Evolutionary conservation across 2,329 filamentous ascomycete species (phyloP).

Genomic region (Arthroderma sp.): DNA sequence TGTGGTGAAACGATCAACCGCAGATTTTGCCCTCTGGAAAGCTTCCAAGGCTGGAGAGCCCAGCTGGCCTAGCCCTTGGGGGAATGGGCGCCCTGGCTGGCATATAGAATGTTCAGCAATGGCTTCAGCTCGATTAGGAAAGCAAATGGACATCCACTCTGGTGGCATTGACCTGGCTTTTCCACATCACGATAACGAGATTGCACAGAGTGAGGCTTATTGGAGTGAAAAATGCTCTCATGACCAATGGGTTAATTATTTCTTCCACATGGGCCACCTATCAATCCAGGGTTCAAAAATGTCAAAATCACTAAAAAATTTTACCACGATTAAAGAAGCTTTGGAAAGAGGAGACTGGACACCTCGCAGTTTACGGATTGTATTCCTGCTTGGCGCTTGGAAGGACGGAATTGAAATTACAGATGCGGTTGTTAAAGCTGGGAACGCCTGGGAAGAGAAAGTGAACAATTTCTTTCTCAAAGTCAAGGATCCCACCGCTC

Average conservation of each 20-base stretch:
- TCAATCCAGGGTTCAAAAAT: constrained; percentile 86
- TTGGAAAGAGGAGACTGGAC: constrained; percentile 58
- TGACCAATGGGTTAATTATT: constrained; percentile 84
- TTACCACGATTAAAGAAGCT: constrained; percentile 81
- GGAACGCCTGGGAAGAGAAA: constrained; percentile 66
- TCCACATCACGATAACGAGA: constrained; percentile 84
- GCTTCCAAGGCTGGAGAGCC: constrained; percentile 84
- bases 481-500: constrained; percentile 33
- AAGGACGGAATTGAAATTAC: constrained; percentile 86
- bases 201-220: constrained; percentile 83
- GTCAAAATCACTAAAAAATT: constrained; percentile 93
- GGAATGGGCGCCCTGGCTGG: constrained; percentile 79
- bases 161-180: constrained; percentile 85
- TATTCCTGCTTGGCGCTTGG: constrained; percentile 81
- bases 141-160: constrained; percentile 81
- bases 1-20: constrained; percentile 57
- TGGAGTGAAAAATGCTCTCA: constrained; percentile 40
- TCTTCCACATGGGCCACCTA: constrained; percentile 87
- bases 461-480: constrained; percentile 59
- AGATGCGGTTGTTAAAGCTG: constrained; percentile 61
- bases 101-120: constrained; percentile 96
- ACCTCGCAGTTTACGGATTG: constrained; percentile 63
- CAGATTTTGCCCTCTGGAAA: constrained; percentile 92
- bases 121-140: constrained; percentile 77
- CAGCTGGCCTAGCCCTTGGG: constrained; percentile 79